These are phyloP conservation scores for Leishmania braziliensis DNA, from an alignment of 208 protist species.

Conservation along the genomic window DNA sequence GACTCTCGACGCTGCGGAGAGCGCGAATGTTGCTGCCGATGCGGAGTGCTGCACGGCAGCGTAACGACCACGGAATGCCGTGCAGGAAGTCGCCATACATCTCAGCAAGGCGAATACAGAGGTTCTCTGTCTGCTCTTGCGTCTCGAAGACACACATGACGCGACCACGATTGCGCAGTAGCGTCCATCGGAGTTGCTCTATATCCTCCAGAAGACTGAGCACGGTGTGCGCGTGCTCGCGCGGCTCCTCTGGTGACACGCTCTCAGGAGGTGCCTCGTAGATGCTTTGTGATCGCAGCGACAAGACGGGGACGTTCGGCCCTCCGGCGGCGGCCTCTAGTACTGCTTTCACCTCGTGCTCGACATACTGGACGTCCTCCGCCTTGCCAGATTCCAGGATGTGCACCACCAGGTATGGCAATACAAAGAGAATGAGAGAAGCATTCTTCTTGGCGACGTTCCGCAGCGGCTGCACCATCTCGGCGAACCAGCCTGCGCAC, in stretches of 20 bases:
- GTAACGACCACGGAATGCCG: constrained; percentile 38
- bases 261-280: constrained; percentile 15
- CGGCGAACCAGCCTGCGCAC: constrained; percentile 57
- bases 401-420: constrained; percentile 81
- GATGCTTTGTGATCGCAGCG: constrained; percentile 53
- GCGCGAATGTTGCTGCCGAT: constrained; percentile 84
- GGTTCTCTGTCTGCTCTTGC: constrained; percentile 23
- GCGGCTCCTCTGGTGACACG: constrained; percentile 29
- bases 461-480: constrained; percentile 70
- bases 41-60: constrained; percentile 53
- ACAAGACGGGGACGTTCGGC: constrained; percentile 10
- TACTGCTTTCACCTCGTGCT: constrained; percentile 55
- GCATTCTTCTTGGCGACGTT: constrained; percentile 85
- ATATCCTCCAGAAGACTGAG: constrained; percentile 74
- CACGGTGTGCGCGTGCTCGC: constrained; percentile 77
- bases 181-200: constrained; percentile 55
- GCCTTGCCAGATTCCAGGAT: constrained; percentile 46
- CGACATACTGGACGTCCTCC: constrained; percentile 39
- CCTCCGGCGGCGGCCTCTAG: constrained; percentile 28
- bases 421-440: constrained; percentile 57
- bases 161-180: constrained; percentile 37
- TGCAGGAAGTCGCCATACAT: constrained; percentile 45
- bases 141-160: constrained; percentile 24
- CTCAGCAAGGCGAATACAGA: constrained; percentile 39
- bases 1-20: constrained; percentile 66